phyloP scores from a whole-genome alignment of 768 basidiomycete species.

The Tulasnella sp. region DNA sequence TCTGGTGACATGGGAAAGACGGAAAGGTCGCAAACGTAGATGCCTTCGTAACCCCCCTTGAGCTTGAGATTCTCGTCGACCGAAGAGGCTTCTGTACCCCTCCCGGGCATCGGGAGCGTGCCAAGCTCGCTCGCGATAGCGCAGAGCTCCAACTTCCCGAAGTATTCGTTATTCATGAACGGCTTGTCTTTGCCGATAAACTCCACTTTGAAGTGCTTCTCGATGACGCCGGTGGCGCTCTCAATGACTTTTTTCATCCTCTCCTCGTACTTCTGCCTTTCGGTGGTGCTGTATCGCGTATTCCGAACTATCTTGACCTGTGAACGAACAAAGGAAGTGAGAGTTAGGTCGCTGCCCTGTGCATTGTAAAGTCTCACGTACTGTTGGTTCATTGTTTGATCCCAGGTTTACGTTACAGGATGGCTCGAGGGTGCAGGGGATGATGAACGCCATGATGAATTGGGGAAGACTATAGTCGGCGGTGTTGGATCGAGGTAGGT shows the following conservation, averaged over 20 bases:
- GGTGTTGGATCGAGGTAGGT: conserved; percentile 22
- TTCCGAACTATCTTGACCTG: conserved; percentile 11
- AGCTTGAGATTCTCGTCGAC: conserved; percentile 21
- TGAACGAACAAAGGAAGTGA: too few relatives aligned
- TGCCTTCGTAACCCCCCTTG: conserved; percentile 14
- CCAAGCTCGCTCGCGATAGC: conserved; percentile 25
- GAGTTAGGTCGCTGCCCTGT: neutral
- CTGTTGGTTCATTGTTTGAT: neutral
- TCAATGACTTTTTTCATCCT: neutral
- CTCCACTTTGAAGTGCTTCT: conserved; percentile 8
- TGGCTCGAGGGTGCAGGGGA: neutral
- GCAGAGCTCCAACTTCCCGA: neutral
- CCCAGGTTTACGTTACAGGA: neutral
- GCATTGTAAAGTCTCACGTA: neutral
- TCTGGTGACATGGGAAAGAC: conserved; percentile 24
- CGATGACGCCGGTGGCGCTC: neutral
- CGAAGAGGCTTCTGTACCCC: neutral
- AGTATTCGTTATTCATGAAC: neutral
- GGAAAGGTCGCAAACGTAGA: conserved; percentile 26
- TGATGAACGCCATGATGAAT: conserved; percentile 20
- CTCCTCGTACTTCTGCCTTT: conserved; percentile 17
- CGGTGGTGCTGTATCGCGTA: conserved; percentile 17
- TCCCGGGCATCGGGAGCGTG: conserved; percentile 20
- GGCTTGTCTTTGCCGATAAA: neutral
- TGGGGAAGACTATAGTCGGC: neutral